These are phyloP conservation scores for Flagelloscypha sp. DNA, from an alignment of 768 basidiomycete species.

Conservation along the genomic window DNA sequence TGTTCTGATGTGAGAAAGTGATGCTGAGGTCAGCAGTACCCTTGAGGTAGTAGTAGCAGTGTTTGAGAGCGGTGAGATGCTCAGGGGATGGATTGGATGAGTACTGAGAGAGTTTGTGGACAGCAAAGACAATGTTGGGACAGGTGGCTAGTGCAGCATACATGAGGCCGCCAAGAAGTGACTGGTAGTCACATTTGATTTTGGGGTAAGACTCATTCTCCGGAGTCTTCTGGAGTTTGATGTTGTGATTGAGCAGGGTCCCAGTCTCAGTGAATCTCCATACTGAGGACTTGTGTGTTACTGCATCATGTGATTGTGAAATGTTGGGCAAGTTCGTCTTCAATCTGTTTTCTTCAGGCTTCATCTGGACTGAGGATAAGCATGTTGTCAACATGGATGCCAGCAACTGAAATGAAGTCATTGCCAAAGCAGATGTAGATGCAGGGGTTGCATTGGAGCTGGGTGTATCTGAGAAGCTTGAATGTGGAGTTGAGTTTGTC, in stretches of 20 bases:
- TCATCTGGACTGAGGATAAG: too few relatives aligned
- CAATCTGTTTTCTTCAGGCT: too few relatives aligned
- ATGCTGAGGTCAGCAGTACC: constrained; percentile 18
- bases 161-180: constrained; percentile 18
- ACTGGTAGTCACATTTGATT: constrained; percentile 11
- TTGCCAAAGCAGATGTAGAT: not conserved
- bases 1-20: not conserved
- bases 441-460: not conserved
- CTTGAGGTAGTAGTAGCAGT: constrained; percentile 23
- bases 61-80: constrained; percentile 24
- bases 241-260: too few relatives aligned
- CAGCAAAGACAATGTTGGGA: constrained; percentile 27
- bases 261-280: too few relatives aligned
- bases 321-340: not conserved
- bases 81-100: constrained; percentile 17
- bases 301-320: not conserved
- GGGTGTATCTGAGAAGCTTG: not conserved
- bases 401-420: not conserved
- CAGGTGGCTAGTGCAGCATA: constrained; percentile 23
- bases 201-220: constrained; percentile 11
- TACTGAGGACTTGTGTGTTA: too few relatives aligned
- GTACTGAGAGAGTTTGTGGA: constrained; percentile 22
- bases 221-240: too few relatives aligned
- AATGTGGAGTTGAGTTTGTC: constrained; percentile 7
- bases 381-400: too few relatives aligned